Conservation (phyloP, 192 early-diverging fungal genomes). For the Coemansia reversa region DNA sequence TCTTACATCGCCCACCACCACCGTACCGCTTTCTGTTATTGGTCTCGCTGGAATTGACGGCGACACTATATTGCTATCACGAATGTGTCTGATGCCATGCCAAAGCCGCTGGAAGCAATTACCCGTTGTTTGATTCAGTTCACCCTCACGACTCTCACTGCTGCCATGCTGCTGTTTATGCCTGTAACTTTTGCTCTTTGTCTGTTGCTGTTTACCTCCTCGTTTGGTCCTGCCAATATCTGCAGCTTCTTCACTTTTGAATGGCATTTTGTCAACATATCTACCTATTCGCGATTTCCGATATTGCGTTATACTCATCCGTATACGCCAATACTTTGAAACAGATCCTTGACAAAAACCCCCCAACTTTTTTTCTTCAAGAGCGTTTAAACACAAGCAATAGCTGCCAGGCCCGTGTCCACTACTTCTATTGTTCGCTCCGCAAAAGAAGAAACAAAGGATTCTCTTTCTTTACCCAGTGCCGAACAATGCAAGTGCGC, state of each 20-base stretch:
- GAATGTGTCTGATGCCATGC: slow-evolving; percentile 18
- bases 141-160: not conserved
- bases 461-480: no score
- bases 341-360: no score
- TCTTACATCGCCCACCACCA: slow-evolving; percentile 21
- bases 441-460: no score
- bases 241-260: slow-evolving; percentile 18
- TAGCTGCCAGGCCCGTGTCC: no score
- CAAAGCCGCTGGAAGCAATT: slow-evolving; percentile 27
- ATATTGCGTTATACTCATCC: no score
- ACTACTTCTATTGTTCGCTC: no score
- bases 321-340: no score
- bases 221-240: no score
- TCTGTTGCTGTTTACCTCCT: no score
- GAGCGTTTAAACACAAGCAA: no score
- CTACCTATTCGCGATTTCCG: not conserved
- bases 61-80: slow-evolving; percentile 3
- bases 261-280: slow-evolving; percentile 27
- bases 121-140: not conserved
- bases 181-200: not conserved
- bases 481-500: no score
- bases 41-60: not conserved
- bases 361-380: no score
- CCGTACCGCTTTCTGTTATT: slow-evolving; percentile 27
- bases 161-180: slow-evolving; percentile 1